Conservation (phyloP, 192 early-diverging fungal species). For the Haplosporangium gracile region DNA sequence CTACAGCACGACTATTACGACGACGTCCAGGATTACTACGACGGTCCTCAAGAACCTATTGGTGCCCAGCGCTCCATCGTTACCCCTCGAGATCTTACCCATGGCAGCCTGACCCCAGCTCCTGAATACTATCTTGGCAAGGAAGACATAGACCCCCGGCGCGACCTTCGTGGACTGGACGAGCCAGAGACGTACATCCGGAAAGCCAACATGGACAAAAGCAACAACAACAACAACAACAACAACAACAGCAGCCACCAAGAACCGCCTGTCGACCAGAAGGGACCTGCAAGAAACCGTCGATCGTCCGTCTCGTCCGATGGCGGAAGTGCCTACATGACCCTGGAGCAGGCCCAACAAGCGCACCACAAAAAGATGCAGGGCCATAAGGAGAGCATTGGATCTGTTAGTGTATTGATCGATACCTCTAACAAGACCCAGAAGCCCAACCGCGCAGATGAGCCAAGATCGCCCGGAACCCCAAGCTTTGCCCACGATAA, state of each 20-base stretch:
- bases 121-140: constrained; percentile 52
- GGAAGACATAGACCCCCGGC: constrained; percentile 50
- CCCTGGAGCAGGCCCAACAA: constrained; percentile 40
- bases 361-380: constrained; percentile 46
- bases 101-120: constrained; percentile 28
- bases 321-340: constrained; percentile 25
- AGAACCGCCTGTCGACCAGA: neutral
- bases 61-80: constrained; percentile 16
- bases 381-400: constrained; percentile 40
- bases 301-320: constrained; percentile 35
- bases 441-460: neutral
- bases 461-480: neutral
- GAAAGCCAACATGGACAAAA: neutral
- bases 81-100: neutral
- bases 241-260: neutral
- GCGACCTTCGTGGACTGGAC: constrained; percentile 38
- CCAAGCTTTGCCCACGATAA: constrained; percentile 22
- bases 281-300: neutral
- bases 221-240: neutral
- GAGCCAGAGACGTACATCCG: constrained; percentile 18
- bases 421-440: constrained; percentile 1
- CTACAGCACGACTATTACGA: constrained; percentile 30
- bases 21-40: constrained; percentile 33
- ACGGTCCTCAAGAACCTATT: constrained; percentile 7
- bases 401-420: constrained; percentile 16